These are phyloP conservation scores for Isabelozyma heimii DNA, from an alignment of 805 yeast species.

Conservation along the genomic window DNA sequence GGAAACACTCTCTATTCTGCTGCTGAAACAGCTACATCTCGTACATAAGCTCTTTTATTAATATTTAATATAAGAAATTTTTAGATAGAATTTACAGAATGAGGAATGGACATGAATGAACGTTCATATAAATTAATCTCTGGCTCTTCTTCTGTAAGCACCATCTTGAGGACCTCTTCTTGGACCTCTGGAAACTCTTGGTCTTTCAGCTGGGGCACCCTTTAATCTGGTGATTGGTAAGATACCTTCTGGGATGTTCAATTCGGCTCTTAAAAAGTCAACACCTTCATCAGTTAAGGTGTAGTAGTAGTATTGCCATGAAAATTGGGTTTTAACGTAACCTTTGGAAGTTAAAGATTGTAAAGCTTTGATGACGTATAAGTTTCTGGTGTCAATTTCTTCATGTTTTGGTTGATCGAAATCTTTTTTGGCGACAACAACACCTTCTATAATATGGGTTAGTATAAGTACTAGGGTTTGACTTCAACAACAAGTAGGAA, in stretches of 20 bases:
- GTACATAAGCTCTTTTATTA: background rate
- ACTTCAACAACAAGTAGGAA: background rate
- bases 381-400: constrained; percentile 96
- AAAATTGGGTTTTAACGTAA: constrained; percentile 98
- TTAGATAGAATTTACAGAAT: background rate
- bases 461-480: constrained; percentile 24
- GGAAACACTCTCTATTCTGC: no score
- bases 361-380: constrained; percentile 96
- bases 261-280: constrained; percentile 95
- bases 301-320: constrained; percentile 99
- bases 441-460: constrained; percentile 78
- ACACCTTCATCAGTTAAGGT: constrained; percentile 99
- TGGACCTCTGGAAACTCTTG: constrained; percentile 44
- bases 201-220: constrained; percentile 84
- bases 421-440: constrained; percentile 99
- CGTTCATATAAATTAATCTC: constrained; percentile 34
- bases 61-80: background rate
- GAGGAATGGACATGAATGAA: constrained; percentile 7
- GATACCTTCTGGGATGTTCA: constrained; percentile 97
- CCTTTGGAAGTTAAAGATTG: constrained; percentile 99
- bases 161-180: constrained; percentile 24
- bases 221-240: constrained; percentile 98
- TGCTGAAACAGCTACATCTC: background rate
- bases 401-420: constrained; percentile 97
- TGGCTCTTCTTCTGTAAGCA: constrained; percentile 62